phyloP scores from a whole-genome alignment of 2,329 filamentous ascomycete genomes.

The Thermoascus crustaceus region DNA sequence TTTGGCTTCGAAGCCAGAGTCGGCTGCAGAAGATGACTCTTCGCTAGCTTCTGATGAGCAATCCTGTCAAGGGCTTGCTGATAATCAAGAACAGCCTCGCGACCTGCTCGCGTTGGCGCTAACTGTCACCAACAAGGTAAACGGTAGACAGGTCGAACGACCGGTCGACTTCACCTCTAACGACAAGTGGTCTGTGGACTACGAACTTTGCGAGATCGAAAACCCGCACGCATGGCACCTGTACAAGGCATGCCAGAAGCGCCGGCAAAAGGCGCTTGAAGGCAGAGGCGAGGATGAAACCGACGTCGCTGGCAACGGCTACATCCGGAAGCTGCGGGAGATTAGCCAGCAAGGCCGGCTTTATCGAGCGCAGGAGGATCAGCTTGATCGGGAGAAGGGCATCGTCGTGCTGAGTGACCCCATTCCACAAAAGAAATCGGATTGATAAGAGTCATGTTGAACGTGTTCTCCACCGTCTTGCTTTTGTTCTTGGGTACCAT shows the following conservation, averaged over 20 bases:
- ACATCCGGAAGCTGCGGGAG: conserved; percentile 28
- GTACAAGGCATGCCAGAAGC: conserved; percentile 49
- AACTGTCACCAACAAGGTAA: conserved; percentile 63
- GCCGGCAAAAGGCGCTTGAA: conserved; percentile 45
- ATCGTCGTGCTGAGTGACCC: conserved; percentile 20
- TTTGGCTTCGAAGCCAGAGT: not conserved
- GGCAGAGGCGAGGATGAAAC: conserved; percentile 31
- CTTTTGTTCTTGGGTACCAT: too few species aligned
- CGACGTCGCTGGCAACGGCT: conserved; percentile 37
- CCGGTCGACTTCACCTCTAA: conserved; percentile 42
- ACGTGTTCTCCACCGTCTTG: too few species aligned
- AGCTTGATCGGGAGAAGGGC: conserved; percentile 41
- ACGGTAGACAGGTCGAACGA: conserved; percentile 55
- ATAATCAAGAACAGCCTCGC: conserved; percentile 8
- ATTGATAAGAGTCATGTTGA: too few species aligned
- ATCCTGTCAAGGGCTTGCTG: not conserved
- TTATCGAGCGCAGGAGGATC: conserved; percentile 50
- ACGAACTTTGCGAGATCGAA: conserved; percentile 59
- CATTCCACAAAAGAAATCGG: conserved; percentile 3
- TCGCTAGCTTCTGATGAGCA: not conserved
- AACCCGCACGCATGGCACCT: conserved; percentile 39
- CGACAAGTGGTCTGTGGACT: conserved; percentile 67
- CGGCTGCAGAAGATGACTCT: not conserved
- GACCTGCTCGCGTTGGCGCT: conserved; percentile 61
- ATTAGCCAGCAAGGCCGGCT: conserved; percentile 49